Evolutionary conservation across 2,329 filamentous ascomycete species (phyloP), one percentile per base, ranked within the genome.

Genomic region (Myriosclerotinia duriaeana): DNA sequence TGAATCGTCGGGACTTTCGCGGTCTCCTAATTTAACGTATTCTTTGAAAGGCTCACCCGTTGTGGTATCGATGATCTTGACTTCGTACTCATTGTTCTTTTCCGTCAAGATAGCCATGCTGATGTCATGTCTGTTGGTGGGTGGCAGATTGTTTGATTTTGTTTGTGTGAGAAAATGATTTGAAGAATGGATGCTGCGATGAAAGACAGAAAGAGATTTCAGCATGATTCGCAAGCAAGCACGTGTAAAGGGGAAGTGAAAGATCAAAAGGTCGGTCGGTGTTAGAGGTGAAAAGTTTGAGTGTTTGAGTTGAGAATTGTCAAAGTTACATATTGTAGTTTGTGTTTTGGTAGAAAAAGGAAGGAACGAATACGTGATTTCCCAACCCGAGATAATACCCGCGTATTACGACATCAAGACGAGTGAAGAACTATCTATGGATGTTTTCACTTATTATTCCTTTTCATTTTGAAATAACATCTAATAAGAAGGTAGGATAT

Each of bases 11-110:
- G 11, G 55, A 12, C 50, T 62, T 36, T 67, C 50, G 1, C 40
- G 55, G 6, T 65, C 62, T 56, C 65, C 53, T 7, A 67, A 3
- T 20, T 60, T 66, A 40, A 68, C 38, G 58, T 55, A 53, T 30
- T 67, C 68, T 8, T 67, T 26, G 38, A 65, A 66, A 8, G 40
- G 48, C 3, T 56, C 61, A 3, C 15, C 15, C 9, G 54, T 42
- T 3, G 52, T 36, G 53, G 42, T 1, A 2, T 62, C 22, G 34
- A 56, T 53, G 5, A 69, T 42, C 20, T 40, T 3, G 0, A 65
- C 50, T 8, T 67, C 52, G 2, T 61, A 26, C n/a, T 55, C n/a
- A 17, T 66, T 54, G 1, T 7, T 30, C 0, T n/a, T 26, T 26
- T 40, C 53, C 14, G 52, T 36, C 3, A 38, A 20, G 8, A 64